Evolutionary conservation across 768 basidiomycete species (phyloP).

Genomic region (Lactarius vividus): DNA sequence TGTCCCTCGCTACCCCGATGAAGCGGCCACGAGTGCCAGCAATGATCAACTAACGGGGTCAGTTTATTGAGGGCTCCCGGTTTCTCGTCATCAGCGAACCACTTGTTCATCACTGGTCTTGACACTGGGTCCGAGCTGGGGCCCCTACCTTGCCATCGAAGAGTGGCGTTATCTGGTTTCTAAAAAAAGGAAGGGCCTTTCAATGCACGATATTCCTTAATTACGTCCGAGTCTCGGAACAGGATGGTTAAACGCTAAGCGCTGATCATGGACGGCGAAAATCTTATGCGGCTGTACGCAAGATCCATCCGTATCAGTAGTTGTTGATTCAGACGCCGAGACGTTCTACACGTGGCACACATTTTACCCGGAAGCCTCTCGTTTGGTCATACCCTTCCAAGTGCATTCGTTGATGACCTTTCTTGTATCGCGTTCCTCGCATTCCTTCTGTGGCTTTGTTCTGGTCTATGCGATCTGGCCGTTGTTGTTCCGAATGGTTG

Average conservation of each 20-base stretch:
- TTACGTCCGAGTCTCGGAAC: neutral
- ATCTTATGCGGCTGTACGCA: neutral
- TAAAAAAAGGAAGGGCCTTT: neutral
- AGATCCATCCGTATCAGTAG: neutral
- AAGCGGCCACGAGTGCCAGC: neutral
- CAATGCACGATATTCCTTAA: neutral
- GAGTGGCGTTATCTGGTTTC: neutral
- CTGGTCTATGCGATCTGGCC: neutral
- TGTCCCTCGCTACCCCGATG: neutral
- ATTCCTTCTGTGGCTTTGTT: neutral
- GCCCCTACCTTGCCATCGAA: neutral
- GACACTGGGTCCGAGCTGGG: neutral
- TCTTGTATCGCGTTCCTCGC: neutral
- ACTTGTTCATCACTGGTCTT: neutral
- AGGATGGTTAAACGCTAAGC: neutral
- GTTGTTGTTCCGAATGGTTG: neutral
- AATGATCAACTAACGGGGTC: neutral
- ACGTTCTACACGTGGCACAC: neutral
- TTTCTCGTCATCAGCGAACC: neutral
- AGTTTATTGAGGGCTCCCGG: neutral
- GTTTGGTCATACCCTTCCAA: neutral
- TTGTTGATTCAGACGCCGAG: neutral
- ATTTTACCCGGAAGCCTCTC: neutral
- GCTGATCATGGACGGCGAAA: neutral
- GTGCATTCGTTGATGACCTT: neutral